Evolutionary conservation across 345 rosid species (phyloP).

Genomic region (Dovyalis caffra): DNA sequence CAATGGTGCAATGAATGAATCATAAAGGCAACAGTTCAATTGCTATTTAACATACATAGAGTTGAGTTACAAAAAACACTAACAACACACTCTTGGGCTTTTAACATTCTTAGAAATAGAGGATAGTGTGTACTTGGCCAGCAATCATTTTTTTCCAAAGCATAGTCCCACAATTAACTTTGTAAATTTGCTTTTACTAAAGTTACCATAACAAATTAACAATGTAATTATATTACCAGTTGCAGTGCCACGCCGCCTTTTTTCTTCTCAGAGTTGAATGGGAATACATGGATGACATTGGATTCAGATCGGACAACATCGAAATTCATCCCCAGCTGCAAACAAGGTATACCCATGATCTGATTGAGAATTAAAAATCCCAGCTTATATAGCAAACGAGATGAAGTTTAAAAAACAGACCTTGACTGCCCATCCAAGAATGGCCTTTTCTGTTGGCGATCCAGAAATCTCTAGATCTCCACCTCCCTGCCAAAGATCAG

Average conservation of each 20-base stretch:
- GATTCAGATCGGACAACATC: constrained; percentile 67
- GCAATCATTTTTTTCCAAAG: constrained; percentile 4
- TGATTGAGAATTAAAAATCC: no score
- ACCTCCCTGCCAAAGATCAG: constrained; percentile 53
- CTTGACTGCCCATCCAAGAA: constrained; percentile 88
- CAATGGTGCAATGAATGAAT: neutral
- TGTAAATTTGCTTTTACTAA: neutral
- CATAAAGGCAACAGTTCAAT: neutral
- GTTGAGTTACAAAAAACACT: neutral
- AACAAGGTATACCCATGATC: constrained; percentile 2
- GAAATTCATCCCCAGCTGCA: constrained; percentile 93
- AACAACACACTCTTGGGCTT: neutral
- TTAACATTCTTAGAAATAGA: neutral
- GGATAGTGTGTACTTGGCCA: neutral
- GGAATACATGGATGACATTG: constrained; percentile 71
- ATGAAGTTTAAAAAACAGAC: neutral
- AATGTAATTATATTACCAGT: constrained; percentile 40
- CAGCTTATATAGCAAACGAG: neutral
- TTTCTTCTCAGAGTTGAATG: constrained; percentile 96
- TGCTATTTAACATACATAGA: neutral
- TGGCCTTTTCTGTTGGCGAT: constrained; percentile 97
- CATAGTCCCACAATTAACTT: neutral
- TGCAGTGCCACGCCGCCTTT: constrained; percentile 89
- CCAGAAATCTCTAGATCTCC: constrained; percentile 80
- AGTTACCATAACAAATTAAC: neutral